Evolutionary conservation across 306 rosid genomes (phyloP).

Genomic region (Datisca glomerata): DNA sequence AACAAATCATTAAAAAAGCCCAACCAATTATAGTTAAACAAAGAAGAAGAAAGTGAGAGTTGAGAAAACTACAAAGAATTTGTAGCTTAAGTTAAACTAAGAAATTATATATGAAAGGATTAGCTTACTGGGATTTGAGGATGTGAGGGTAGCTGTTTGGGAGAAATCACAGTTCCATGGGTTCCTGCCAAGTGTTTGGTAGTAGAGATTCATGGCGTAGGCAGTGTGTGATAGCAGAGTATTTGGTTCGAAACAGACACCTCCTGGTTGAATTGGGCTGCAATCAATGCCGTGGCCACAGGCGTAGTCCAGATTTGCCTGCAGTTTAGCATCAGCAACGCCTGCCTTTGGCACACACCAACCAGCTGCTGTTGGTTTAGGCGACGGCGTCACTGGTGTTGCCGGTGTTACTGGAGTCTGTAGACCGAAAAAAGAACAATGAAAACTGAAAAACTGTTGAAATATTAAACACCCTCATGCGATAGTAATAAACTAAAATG

Average conservation of each 20-base stretch:
- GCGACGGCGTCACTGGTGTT: constrained; percentile 32
- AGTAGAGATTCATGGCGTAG: constrained; percentile 88
- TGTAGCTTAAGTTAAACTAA: background rate
- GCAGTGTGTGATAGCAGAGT: constrained; percentile 62
- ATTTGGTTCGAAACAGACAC: constrained; percentile 76
- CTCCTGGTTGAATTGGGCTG: constrained; percentile 57
- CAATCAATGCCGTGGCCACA: constrained; percentile 59
- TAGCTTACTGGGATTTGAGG: constrained; percentile 77
- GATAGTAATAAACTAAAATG: too few relatives aligned
- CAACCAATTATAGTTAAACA: constrained; percentile 8
- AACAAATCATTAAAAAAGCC: constrained; percentile 7
- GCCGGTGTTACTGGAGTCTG: constrained; percentile 35
- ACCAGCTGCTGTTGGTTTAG: constrained; percentile 18
- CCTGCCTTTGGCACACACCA: constrained; percentile 84
- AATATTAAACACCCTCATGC: background rate
- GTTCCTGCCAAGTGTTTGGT: constrained; percentile 36
- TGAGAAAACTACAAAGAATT: background rate
- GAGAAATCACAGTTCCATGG: constrained; percentile 89
- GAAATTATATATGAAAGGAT: background rate
- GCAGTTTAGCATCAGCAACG: constrained; percentile 47
- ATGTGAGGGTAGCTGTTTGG: constrained; percentile 61
- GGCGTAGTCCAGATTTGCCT: constrained; percentile 59
- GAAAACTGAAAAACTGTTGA: background rate
- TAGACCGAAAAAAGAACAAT: background rate
- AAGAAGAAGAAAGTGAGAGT: background rate